Base-by-base conservation (phyloP, 371 early-diverging fungal species). In the Mucor sp. region DNA sequence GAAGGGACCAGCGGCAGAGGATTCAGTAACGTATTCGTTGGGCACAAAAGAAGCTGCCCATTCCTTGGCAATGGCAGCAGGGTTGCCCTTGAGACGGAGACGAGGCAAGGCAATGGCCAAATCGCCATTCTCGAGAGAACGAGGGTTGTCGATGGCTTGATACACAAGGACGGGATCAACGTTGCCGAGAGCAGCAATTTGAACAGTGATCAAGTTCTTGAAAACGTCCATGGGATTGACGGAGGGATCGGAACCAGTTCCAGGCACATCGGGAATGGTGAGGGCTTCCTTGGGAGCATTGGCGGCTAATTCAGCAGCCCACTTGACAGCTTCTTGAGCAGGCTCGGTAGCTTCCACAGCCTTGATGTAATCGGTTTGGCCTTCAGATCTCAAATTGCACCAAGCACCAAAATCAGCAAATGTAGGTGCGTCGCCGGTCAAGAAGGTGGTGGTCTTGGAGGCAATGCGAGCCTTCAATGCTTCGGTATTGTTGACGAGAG, bases 51-150 rank as follows among this genome's bases (percentile, higher is more conserved):
- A 72, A 27, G 83, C 86, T n/a, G 88, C 87, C 80, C 90, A 87
- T 48, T 91, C 82, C 67, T 90, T 81, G 27, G 95, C 95, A 27
- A 94, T 66, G 28, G 58, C 85, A 30, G 78, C 84, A 5, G 97
- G 97, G 78, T 91, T 93, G 27, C 96, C 97, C 77, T 91, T 91
- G 48, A 97, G 69, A 60, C 94, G 87, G 67, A 97, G 79, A 63
- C 93, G 91, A 21, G 97, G 95, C 1, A 95, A 79, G 25, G 97
- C 91, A 17, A 97, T 71, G 27, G 94, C 90, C 59, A 93, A 79
- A 68, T 94, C 92, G 66, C 94, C 94, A 61, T 90, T 85, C 47
- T 88, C 89, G 3, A 87, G 70, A 19, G 78, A 77, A 67, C 85
- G 85, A 55, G 91, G 89, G n/a, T 82, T 76, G 64, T 90, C 89